Conservation (phyloP, 2,329 filamentous ascomycete genomes). For the Fusarium dlaminii region DNA sequence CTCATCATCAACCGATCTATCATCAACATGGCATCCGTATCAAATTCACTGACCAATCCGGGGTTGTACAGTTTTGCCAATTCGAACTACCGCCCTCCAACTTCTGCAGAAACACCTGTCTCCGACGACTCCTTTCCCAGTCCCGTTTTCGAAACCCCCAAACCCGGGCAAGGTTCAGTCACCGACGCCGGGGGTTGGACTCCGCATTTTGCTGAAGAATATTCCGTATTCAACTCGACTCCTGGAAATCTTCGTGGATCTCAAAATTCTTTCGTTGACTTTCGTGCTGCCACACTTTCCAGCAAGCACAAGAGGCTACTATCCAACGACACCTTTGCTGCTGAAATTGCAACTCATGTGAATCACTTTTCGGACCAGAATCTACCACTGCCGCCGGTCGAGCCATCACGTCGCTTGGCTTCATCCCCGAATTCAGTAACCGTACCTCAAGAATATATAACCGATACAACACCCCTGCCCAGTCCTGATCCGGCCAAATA, state of each 20-base stretch:
- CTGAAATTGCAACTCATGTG: slow-evolving; percentile 68
- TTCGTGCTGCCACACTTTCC: slow-evolving; percentile 51
- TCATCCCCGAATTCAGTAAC: slow-evolving; percentile 64
- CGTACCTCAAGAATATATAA: slow-evolving; percentile 44
- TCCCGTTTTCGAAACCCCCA: slow-evolving; percentile 67
- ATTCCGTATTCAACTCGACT: slow-evolving; percentile 72
- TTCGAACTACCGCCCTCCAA: slow-evolving; percentile 69
- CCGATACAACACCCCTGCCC: slow-evolving; percentile 39
- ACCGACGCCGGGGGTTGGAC: slow-evolving; percentile 65
- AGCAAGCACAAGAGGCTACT: slow-evolving; percentile 59
- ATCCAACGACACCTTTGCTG: slow-evolving; percentile 60
- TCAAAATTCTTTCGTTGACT: slow-evolving; percentile 58
- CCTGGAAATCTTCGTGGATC: slow-evolving; percentile 65
- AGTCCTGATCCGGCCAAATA: slow-evolving; percentile 43
- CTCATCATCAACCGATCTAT: slow-evolving; percentile 17
- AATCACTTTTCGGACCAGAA: slow-evolving; percentile 67
- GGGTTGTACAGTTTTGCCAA: slow-evolving; percentile 66
- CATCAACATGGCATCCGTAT: slow-evolving; percentile 12
- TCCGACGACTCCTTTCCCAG: slow-evolving; percentile 62
- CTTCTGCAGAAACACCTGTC: slow-evolving; percentile 66
- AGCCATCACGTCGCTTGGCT: slow-evolving; percentile 65
- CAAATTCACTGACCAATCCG: slow-evolving; percentile 49
- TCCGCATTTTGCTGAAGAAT: slow-evolving; percentile 71
- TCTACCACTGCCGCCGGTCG: slow-evolving; percentile 66
- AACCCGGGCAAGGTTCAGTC: slow-evolving; percentile 56